Percentiles rank a stretch among this genome's conserved stretches.
Evolutionary conservation across 1,139 yeast genomes (phyloP).

Genomic region (Debaryomycetaceae sp.): DNA sequence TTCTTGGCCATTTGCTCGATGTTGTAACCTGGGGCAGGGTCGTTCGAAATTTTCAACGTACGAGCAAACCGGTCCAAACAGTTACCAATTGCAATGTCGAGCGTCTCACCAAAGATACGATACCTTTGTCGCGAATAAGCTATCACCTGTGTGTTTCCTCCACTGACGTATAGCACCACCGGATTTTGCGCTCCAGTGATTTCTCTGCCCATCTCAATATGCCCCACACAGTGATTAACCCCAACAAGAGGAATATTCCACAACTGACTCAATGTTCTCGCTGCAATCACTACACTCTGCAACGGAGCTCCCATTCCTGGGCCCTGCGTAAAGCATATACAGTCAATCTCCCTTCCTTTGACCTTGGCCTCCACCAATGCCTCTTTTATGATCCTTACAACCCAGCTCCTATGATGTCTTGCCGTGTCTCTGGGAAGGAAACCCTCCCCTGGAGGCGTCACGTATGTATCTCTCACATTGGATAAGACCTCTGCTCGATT

Average conservation of each 20-base stretch:
- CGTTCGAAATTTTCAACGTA: constrained; percentile 80
- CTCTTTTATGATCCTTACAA: constrained; percentile 66
- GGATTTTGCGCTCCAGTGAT: constrained; percentile 95
- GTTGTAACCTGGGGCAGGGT: constrained; percentile 96
- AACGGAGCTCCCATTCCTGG: constrained; percentile 99
- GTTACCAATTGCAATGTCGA: constrained; percentile 96
- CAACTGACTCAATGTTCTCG: constrained; percentile 76
- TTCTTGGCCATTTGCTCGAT: constrained; percentile 90
- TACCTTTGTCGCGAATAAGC: constrained; percentile 93
- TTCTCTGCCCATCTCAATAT: constrained; percentile 98
- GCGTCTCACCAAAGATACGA: constrained; percentile 93
- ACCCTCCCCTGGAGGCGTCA: constrained; percentile 98
- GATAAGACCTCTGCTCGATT: constrained; percentile 76
- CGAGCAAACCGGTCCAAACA: constrained; percentile 96
- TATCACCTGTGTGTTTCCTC: constrained; percentile 97
- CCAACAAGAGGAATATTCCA: constrained; percentile 89
- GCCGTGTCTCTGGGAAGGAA: constrained; percentile 96
- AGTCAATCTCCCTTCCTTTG: constrained; percentile 64
- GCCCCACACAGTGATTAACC: constrained; percentile 96
- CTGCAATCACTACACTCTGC: constrained; percentile 89
- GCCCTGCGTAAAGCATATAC: constrained; percentile 94
- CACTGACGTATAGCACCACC: constrained; percentile 93
- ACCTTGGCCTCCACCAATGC: constrained; percentile 66
- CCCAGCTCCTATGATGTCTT: constrained; percentile 94
- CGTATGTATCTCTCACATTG: constrained; percentile 89